Evolutionary conservation across 257 asterid genomes (phyloP).

Genomic region (Fraxinus pennsylvanica): DNA sequence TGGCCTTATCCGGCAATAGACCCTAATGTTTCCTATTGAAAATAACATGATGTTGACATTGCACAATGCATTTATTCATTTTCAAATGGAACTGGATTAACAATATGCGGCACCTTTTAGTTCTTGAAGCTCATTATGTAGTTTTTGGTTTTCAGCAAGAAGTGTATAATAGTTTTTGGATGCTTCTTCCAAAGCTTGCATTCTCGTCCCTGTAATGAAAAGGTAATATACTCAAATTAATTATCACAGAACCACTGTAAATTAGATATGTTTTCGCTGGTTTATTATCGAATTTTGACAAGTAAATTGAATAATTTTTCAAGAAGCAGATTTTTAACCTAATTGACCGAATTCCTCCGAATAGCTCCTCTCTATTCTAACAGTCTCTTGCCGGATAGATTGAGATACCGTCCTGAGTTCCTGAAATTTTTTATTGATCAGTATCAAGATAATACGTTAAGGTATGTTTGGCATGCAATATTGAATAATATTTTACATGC

Average conservation of each 20-base stretch:
- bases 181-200: constrained; percentile 54
- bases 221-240: constrained; percentile 10
- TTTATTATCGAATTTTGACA: background rate
- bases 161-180: constrained; percentile 55
- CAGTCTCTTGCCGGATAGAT: constrained; percentile 75
- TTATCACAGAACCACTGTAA: background rate
- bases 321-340: constrained; percentile 40
- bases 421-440: constrained; percentile 35
- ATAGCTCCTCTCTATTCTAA: constrained; percentile 59
- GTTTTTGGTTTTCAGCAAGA: constrained; percentile 67
- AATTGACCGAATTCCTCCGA: constrained; percentile 59
- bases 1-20: constrained; percentile 92
- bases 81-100: constrained; percentile 8
- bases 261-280: constrained; percentile 4
- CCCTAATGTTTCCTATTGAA: constrained; percentile 85
- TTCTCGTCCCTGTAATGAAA: constrained; percentile 44
- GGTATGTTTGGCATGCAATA: background rate
- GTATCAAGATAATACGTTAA: background rate
- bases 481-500: background rate
- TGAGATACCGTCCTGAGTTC: constrained; percentile 70
- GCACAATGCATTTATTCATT: background rate
- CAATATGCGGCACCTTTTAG: constrained; percentile 63
- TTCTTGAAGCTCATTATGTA: constrained; percentile 84
- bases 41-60: constrained; percentile 21
- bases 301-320: background rate